Base-by-base conservation (phyloP, 2,329 filamentous ascomycete species). In the Talaromyces sp. region DNA sequence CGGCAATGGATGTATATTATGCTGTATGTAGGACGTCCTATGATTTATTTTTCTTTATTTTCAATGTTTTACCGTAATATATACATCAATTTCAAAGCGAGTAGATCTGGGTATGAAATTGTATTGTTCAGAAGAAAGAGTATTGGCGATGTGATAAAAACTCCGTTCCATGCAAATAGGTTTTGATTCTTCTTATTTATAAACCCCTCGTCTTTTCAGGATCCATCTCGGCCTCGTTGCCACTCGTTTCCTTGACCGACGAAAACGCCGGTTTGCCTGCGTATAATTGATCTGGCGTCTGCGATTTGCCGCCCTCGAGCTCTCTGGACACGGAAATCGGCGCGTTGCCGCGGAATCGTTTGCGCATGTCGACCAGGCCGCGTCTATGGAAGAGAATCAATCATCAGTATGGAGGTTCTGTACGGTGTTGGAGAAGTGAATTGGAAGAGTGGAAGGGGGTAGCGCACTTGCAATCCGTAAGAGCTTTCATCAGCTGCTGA, bases 351-450 rank as follows among this genome's bases (percentile, higher is more conserved):
- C 95, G 86, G 78, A 99, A 98, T 36, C 95, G 89, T 81, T 98
- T 98, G 75, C 95, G 91, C 95, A 99, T 99, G 76, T 99, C 95
- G 69, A 98, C 90, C 86, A 96, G 87, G 66, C 95, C 95, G 66
- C 93, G 90, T 72, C 77, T 78, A 53, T 44, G 32, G 17, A 4
- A 27, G 32, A 25, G 17, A 25, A 22, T 22, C 22, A 22, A 22
- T 47, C 4, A 19, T 25, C 33, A 58, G 44, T 55, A 53, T 27
- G 25, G 11, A 51, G 52, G 25, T 25, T 8, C 8, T 30, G 6
- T 30, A 30, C 4, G 36, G 15, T 10, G 28, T 22, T 49, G n/a
- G 8, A 7, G 42, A 25, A 47, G 42, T n/a, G 44, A 47, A 13
- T 22, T 47, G 44, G n/a, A 7, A 8, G 17, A 6, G 7, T 6